Evolutionary conservation across 2,329 filamentous ascomycete species (phyloP).

Genomic region (Penicillium sp.): DNA sequence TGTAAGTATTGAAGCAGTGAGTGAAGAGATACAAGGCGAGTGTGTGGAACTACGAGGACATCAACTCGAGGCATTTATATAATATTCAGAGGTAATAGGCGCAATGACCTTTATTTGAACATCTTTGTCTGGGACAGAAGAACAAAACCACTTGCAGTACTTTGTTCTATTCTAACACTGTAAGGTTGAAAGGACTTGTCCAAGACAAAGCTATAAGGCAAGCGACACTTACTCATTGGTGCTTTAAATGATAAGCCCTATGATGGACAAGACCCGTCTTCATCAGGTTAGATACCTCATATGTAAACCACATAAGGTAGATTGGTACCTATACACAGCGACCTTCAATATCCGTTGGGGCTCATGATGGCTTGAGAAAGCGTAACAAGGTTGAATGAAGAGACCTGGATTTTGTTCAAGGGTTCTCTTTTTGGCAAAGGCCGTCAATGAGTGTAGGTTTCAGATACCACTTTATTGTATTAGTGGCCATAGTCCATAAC

Average conservation of each 20-base stretch:
- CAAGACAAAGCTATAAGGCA: too few relatives aligned
- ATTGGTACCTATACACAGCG: too few relatives aligned
- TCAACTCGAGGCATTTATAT: neutral
- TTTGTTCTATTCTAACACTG: neutral
- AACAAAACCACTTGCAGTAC: neutral
- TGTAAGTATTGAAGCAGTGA: neutral
- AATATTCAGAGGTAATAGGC: neutral
- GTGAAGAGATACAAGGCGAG: neutral
- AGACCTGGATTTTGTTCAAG: too few relatives aligned
- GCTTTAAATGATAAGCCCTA: too few relatives aligned
- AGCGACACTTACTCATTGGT: too few relatives aligned
- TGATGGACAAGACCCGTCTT: too few relatives aligned
- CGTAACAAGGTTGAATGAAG: too few relatives aligned
- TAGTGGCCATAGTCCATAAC: neutral
- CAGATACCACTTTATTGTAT: neutral
- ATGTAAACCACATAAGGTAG: too few relatives aligned
- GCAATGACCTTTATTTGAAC: neutral
- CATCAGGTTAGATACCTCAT: too few relatives aligned
- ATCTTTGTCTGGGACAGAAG: neutral
- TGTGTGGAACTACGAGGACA: neutral
- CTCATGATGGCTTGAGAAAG: too few relatives aligned
- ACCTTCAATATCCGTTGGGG: too few relatives aligned
- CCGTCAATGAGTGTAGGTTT: neutral
- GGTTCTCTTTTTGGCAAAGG: neutral
- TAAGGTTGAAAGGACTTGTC: too few relatives aligned